Base-by-base conservation (phyloP, 176 grass and related monocot species). In the Canna indica region DNA sequence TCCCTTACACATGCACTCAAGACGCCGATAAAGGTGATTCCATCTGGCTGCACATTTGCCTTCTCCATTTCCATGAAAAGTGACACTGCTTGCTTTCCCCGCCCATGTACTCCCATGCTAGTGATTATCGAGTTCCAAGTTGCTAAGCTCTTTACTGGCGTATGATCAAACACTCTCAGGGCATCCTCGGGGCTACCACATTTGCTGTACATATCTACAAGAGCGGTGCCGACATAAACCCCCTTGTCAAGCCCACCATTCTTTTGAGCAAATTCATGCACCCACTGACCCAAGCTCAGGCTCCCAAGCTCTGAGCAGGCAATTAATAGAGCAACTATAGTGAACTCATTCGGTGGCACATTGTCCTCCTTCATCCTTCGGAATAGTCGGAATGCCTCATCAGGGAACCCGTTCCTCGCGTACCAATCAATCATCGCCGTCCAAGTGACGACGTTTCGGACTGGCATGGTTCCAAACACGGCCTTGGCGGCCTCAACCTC, bases 361-460 rank as follows among this genome's bases (percentile, higher is more conserved):
- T 25, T 24, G 10, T 66, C 75, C 9, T 44, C 25, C 25, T 50
- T 47, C 75, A 77, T 77, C 35, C 27, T 16, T 14, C 47, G 50
- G 75, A 77, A 77, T 47, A 77, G 27, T 7, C 16, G 1, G 36
- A 77, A 67, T 14, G 75, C 75, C 64, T 69, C 75, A 26, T 69
- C 50, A 2, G 50, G 48, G 3, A 8, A 3, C 1, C 65, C 75
- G 14, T 53, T 44, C 65, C 50, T 69, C 10, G 34, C 65, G 17
- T 22, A 59, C 26, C 65, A 48, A 33, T 77, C 64, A 27, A 77
- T 77, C 64, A 77, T 69, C 35, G 47, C 64, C 47, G 64, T 77
- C 75, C 65, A 77, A 10, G 61, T 69, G n/a, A 77, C 65, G 0
- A 77, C 65, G 64, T 77, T 68, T 3, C 75, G 64, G 8, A 27